Conservation (phyloP, 148 eudicot genomes). For the Silene latifolia region DNA sequence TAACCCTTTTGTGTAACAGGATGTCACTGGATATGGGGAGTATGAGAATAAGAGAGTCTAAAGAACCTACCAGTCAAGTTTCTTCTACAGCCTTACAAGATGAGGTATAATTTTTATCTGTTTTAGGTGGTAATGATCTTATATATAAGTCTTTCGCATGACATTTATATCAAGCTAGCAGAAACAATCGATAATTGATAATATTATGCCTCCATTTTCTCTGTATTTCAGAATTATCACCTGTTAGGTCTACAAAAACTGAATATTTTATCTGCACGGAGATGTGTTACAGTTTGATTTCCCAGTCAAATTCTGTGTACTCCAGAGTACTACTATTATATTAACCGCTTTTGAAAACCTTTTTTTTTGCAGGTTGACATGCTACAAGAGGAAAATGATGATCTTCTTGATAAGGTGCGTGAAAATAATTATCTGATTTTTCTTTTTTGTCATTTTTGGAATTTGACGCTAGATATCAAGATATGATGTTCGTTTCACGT, state of each 20-base stretch:
- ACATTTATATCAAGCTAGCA: background rate
- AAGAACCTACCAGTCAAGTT: slow-evolving; percentile 47
- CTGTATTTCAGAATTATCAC: background rate
- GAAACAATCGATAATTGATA: background rate
- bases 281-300: background rate
- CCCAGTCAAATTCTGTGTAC: background rate
- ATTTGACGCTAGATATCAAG: background rate
- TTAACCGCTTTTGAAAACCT: background rate
- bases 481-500: background rate
- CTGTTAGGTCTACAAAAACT: background rate
- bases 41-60: slow-evolving; percentile 60
- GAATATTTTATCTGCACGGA: background rate
- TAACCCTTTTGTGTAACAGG: slow-evolving; percentile 38
- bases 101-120: slow-evolving; percentile 48
- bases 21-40: slow-evolving; percentile 77
- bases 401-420: slow-evolving; percentile 74
- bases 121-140: background rate
- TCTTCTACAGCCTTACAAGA: slow-evolving; percentile 83
- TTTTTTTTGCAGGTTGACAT: slow-evolving; percentile 76
- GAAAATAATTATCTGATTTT: slow-evolving; percentile 10
- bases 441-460: background rate
- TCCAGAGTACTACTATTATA: no score
- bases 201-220: background rate
- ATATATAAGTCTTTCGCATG: background rate
- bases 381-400: slow-evolving; percentile 94